phyloP scores from a whole-genome alignment of 1,284 basidiomycete species.

The Sporisorium exsertum region DNA sequence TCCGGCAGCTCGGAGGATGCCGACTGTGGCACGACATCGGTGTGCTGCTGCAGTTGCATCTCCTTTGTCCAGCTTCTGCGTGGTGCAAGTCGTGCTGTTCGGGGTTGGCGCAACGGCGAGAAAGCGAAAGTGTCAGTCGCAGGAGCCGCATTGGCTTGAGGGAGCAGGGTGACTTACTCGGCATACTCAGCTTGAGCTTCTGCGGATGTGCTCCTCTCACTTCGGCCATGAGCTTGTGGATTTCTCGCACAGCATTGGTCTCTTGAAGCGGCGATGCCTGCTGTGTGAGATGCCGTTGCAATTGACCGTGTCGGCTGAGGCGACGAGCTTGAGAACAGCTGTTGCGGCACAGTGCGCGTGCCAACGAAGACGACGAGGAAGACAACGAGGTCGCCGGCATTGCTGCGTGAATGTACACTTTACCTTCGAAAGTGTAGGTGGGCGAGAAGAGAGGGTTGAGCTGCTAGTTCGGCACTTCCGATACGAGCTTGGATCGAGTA shows the following conservation, averaged over 20 bases:
- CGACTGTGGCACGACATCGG: not conserved
- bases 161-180: conserved; percentile 21
- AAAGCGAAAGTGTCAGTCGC: not conserved
- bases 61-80: conserved; percentile 52
- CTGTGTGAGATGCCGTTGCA: conserved; percentile 19
- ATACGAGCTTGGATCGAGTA: not conserved
- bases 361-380: conserved; percentile 17
- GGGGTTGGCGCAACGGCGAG: no score
- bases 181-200: conserved; percentile 49
- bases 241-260: conserved; percentile 48
- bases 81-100: conserved; percentile 43
- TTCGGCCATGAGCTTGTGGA: conserved; percentile 51
- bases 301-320: not conserved
- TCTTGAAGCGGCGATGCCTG: conserved; percentile 52
- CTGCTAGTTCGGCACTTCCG: not conserved
- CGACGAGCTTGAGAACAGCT: not conserved
- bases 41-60: conserved; percentile 32
- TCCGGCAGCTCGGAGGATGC: conserved; percentile 29
- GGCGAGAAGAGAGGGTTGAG: not conserved
- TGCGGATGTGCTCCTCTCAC: conserved; percentile 44
- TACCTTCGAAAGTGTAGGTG: not conserved
- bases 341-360: conserved; percentile 12
- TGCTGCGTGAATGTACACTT: not conserved
- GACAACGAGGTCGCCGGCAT: conserved; percentile 21
- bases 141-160: not conserved